Percentiles rank a stretch among this genome's conserved stretches.
Conservation (phyloP, 1,284 basidiomycete genomes). For the Rhodotorula sp. region DNA sequence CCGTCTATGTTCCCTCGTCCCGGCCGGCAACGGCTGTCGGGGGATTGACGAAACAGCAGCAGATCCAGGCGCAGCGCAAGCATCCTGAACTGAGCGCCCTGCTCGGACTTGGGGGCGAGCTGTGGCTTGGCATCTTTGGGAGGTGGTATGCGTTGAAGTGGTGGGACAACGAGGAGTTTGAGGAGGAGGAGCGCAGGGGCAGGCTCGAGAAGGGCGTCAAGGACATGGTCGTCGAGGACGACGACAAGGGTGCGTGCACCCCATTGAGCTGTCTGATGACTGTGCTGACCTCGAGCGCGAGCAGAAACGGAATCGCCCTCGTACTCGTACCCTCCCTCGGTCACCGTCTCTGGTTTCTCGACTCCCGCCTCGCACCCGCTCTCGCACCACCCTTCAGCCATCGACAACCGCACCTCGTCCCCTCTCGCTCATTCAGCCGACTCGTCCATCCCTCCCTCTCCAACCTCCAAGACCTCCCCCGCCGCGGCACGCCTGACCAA, state of each 20-base stretch:
- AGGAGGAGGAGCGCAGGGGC: constrained; percentile 30
- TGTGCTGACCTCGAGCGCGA: fast-evolving
- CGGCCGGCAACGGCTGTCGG: constrained; percentile 1
- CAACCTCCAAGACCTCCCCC: constrained; percentile 12
- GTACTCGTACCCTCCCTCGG: constrained; percentile 5
- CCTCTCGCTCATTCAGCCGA: constrained; percentile 5
- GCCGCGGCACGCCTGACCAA: constrained; percentile 22
- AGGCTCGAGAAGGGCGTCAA: constrained; percentile 33
- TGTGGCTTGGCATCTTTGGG: constrained; percentile 42
- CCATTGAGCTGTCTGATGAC: neutral
- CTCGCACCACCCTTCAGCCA: constrained; percentile 1
- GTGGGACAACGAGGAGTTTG: constrained; percentile 30
- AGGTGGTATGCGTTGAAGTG: constrained; percentile 40
- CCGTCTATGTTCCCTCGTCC: constrained; percentile 60
- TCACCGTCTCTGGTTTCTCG: constrained; percentile 10
- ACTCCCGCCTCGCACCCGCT: constrained; percentile 16
- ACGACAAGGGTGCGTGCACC: constrained; percentile 23
- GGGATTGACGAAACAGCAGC: constrained; percentile 16
- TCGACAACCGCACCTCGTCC: constrained; percentile 3
- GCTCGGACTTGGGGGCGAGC: constrained; percentile 17
- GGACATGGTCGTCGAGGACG: constrained; percentile 34
- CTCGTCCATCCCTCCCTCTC: constrained; percentile 4
- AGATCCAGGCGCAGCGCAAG: constrained; percentile 18
- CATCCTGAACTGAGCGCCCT: constrained; percentile 22
- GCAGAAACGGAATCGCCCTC: constrained; percentile 4